phyloP scores from a whole-genome alignment of 2,329 filamentous ascomycete species.

The Zymoseptoria pseudotritici region DNA sequence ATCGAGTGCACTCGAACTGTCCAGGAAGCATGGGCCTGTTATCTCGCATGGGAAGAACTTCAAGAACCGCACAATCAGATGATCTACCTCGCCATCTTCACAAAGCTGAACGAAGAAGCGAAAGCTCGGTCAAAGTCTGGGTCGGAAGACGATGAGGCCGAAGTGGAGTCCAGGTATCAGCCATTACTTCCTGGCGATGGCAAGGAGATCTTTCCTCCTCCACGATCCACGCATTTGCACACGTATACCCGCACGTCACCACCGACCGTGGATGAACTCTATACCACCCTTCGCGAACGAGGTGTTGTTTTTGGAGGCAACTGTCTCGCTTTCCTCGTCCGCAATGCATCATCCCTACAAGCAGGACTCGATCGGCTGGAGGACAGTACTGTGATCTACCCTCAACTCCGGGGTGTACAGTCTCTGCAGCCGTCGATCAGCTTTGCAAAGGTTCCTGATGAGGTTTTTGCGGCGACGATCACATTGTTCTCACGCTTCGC shows the following conservation, averaged over 20 bases:
- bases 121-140: background rate
- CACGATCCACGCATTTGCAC: slow-evolving; percentile 55
- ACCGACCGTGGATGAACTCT: slow-evolving; percentile 53
- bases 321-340: slow-evolving; percentile 51
- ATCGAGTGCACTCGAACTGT: slow-evolving; percentile 53
- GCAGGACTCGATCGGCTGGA: slow-evolving; percentile 45
- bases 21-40: slow-evolving; percentile 59
- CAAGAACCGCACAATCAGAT: slow-evolving; percentile 30
- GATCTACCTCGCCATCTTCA: slow-evolving; percentile 51
- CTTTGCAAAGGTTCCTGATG: slow-evolving; percentile 1
- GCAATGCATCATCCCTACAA: slow-evolving; percentile 43
- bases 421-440: background rate
- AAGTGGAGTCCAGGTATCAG: slow-evolving; percentile 8
- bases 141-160: slow-evolving; percentile 6
- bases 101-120: slow-evolving; percentile 43
- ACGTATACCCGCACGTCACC: slow-evolving; percentile 57
- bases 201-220: slow-evolving; percentile 46
- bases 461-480: slow-evolving; percentile 5
- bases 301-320: slow-evolving; percentile 43
- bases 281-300: slow-evolving; percentile 48
- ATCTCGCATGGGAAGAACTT: slow-evolving; percentile 47
- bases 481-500: slow-evolving; percentile 3
- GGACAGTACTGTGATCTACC: slow-evolving; percentile 4
- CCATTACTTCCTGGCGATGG: slow-evolving; percentile 52
- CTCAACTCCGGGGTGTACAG: slow-evolving; percentile 7